These are phyloP conservation scores for Solanum lignicaule DNA, from an alignment of 257 asterid species.

Conservation along the genomic window DNA sequence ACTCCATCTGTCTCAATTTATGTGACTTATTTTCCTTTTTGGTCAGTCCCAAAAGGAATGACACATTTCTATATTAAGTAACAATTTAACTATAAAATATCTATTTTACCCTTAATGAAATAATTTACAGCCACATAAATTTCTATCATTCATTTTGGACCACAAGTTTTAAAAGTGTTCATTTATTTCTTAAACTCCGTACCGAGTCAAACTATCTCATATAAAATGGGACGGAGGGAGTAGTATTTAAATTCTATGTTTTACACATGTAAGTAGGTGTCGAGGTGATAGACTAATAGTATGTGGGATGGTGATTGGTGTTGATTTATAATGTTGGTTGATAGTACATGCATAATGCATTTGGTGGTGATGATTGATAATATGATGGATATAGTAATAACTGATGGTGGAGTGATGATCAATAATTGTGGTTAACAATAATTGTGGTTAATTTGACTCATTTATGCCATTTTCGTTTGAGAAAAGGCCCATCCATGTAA, in stretches of 20 bases:
- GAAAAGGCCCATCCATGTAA: accelerated
- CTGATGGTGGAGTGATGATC: not conserved
- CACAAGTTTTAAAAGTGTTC: too few species aligned
- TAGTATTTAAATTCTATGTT: not conserved
- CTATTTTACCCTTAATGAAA: too few species aligned
- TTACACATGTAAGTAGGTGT: not conserved
- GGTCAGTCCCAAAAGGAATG: too few species aligned
- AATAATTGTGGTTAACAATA: not conserved
- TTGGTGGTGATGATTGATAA: not conserved
- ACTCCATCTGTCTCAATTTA: too few species aligned
- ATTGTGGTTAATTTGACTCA: not conserved
- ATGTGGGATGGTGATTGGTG: not conserved
- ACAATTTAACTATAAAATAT: too few species aligned
- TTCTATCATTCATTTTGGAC: too few species aligned
- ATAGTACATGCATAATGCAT: not conserved
- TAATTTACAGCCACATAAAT: too few species aligned
- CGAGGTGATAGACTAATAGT: not conserved
- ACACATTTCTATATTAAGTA: too few species aligned
- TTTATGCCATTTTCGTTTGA: not conserved
- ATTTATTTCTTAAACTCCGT: too few species aligned
- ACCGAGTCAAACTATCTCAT: too few species aligned
- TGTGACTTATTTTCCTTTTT: too few species aligned
- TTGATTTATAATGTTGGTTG: not conserved
- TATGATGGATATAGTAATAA: not conserved
- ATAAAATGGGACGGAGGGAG: too few species aligned